These are phyloP conservation scores for Amanita phalloides DNA, from an alignment of 768 basidiomycete genomes.

Conservation along the genomic window DNA sequence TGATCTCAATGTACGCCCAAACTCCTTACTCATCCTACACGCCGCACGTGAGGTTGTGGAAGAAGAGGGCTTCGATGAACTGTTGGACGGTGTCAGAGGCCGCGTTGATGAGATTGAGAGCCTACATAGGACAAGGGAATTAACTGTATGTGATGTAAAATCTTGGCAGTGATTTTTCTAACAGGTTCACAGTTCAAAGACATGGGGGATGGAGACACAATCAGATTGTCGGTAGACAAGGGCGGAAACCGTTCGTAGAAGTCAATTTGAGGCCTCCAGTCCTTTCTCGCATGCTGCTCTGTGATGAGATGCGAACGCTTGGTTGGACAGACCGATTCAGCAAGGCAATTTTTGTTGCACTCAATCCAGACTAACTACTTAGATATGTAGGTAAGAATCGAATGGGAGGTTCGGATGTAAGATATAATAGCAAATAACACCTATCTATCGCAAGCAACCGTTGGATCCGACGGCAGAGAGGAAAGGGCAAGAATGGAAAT, in stretches of 20 bases:
- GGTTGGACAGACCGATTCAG: too few relatives aligned
- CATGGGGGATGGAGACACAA: conserved; percentile 32
- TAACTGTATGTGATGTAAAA: conserved; percentile 44
- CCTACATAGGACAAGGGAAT: conserved; percentile 65
- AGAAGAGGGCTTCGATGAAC: conserved; percentile 73
- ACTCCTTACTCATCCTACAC: conserved; percentile 67
- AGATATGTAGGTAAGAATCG: neutral
- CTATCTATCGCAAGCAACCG: neutral
- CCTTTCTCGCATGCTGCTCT: neutral
- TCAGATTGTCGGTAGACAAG: conserved; percentile 50
- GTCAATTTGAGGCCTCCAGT: too few relatives aligned
- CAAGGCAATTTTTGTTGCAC: neutral
- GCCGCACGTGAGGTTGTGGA: conserved; percentile 62
- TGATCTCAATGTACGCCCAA: conserved; percentile 67
- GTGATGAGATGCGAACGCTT: neutral
- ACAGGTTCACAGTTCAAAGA: conserved; percentile 33
- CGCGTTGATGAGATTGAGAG: conserved; percentile 85
- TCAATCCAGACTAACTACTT: neutral
- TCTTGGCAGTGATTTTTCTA: conserved; percentile 24
- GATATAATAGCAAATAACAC: conserved; percentile 5
- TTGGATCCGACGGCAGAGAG: neutral
- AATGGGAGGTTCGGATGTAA: neutral
- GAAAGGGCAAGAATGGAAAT: conserved; percentile 1
- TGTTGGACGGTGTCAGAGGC: conserved; percentile 59
- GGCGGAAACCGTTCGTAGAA: conserved; percentile 11